Evolutionary conservation across 202 grass and related monocot species (phyloP).

Genomic region (Panicum hallii): DNA sequence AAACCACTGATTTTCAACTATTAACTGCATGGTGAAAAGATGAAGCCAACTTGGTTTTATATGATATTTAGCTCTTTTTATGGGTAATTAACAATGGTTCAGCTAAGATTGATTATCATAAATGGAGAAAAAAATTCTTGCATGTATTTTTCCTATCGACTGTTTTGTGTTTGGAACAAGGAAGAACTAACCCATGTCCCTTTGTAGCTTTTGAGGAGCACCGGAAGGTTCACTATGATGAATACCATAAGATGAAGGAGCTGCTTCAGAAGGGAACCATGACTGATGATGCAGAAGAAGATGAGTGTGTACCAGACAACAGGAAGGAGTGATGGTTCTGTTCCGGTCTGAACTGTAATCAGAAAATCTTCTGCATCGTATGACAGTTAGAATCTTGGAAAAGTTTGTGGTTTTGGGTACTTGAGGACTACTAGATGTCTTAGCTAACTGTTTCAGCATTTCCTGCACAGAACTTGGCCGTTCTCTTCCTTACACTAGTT

Average conservation of each 20-base stretch:
- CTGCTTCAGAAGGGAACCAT: constrained; percentile 47
- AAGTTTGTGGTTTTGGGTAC: background rate
- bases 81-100: background rate
- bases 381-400: background rate
- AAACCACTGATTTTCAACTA: background rate
- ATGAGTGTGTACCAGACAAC: constrained; percentile 3
- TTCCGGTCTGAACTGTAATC: background rate
- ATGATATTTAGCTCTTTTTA: background rate
- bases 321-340: background rate
- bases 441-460: background rate
- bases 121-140: constrained; percentile 7
- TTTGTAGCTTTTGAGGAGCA: constrained; percentile 49
- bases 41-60: background rate
- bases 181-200: constrained; percentile 9
- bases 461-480: background rate
- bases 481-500: background rate
- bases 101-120: background rate
- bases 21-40: background rate
- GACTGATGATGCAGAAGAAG: constrained; percentile 35
- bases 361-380: background rate
- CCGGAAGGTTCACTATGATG: constrained; percentile 54
- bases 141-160: background rate
- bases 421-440: background rate
- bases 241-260: constrained; percentile 52
- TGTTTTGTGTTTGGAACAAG: background rate